Evolutionary conservation across 768 basidiomycete genomes (phyloP).

Genomic region (Lactarius quietus): DNA sequence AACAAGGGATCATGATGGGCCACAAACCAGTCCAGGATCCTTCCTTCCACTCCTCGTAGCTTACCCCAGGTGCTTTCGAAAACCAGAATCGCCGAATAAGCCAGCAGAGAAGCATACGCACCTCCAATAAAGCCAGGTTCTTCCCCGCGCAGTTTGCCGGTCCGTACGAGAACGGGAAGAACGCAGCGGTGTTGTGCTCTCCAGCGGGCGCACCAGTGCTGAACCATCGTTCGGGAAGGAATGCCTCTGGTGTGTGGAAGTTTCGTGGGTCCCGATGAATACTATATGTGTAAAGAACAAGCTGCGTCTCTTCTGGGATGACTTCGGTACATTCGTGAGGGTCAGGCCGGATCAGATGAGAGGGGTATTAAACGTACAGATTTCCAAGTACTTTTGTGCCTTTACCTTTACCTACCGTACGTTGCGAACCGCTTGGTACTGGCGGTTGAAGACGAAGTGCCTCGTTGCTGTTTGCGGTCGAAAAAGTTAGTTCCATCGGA

Average conservation of each 20-base stretch:
- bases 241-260: not conserved
- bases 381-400: not conserved
- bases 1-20: not conserved
- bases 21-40: not conserved
- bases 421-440: not conserved
- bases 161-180: constrained; percentile 27
- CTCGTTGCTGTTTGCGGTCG: not conserved
- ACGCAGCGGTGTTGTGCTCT: constrained; percentile 17
- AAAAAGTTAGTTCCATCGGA: not conserved
- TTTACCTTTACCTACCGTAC: not conserved
- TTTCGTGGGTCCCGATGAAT: constrained; percentile 3
- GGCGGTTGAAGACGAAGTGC: not conserved
- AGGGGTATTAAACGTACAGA: not conserved
- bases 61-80: not conserved
- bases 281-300: not conserved
- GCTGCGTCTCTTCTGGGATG: constrained; percentile 4
- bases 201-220: not conserved
- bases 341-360: too few relatives aligned
- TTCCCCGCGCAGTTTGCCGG: constrained; percentile 26
- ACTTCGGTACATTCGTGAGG: too few relatives aligned
- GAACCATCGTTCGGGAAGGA: constrained; percentile 4
- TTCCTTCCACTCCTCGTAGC: not conserved
- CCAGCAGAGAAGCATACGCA: constrained; percentile 3
- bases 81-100: not conserved
- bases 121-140: constrained; percentile 25